These are phyloP conservation scores for Phoenix dactylifera DNA, from an alignment of 176 grass and related monocot species.

Conservation along the genomic window DNA sequence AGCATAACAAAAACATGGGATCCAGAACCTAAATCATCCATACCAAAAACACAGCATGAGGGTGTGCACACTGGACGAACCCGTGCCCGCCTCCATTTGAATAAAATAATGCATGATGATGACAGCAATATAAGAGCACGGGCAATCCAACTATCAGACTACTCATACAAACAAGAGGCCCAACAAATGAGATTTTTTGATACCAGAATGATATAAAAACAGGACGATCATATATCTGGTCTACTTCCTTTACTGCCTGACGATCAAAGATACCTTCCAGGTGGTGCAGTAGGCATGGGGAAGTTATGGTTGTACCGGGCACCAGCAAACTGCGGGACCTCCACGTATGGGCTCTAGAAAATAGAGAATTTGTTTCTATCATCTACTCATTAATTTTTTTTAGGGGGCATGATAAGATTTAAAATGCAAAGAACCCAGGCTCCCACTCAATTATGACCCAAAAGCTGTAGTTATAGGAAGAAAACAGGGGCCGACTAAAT, in stretches of 20 bases:
- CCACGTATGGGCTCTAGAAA: conserved; percentile 87
- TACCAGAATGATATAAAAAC: too few relatives aligned
- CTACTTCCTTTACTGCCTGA: background rate
- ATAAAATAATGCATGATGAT: background rate
- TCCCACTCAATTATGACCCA: too few relatives aligned
- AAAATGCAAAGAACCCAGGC: too few relatives aligned
- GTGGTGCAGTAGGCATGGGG: conserved; percentile 84
- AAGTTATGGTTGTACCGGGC: conserved; percentile 41
- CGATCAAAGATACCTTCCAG: conserved; percentile 51
- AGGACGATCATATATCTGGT: background rate
- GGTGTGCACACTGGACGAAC: background rate
- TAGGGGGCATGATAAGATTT: too few relatives aligned
- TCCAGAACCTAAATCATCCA: background rate
- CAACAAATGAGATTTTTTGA: too few relatives aligned
- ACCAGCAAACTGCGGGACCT: conserved; percentile 63
- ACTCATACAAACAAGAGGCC: too few relatives aligned
- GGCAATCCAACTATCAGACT: too few relatives aligned
- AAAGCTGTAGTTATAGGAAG: too few relatives aligned
- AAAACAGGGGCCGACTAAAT: too few relatives aligned
- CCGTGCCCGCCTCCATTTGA: background rate
- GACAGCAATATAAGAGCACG: too few relatives aligned
- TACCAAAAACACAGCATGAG: background rate
- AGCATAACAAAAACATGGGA: background rate
- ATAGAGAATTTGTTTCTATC: conserved; percentile 10
- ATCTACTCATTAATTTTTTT: background rate